These are phyloP conservation scores for Paramecium sexaurelia DNA, from an alignment of 73 alveolate genomes.

Conservation along the genomic window DNA sequence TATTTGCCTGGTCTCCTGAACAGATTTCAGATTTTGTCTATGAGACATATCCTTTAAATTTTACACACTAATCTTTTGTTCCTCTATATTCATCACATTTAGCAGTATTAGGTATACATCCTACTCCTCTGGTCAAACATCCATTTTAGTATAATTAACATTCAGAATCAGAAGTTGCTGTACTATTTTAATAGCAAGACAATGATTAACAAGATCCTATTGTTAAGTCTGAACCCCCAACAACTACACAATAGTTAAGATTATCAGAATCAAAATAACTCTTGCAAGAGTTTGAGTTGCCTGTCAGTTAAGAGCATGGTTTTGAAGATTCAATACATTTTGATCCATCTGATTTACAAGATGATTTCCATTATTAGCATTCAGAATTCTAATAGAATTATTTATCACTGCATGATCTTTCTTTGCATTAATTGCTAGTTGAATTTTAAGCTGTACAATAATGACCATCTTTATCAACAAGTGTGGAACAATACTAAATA, in stretches of 20 bases:
- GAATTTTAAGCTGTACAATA: neutral
- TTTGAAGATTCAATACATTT: neutral
- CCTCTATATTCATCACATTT: conserved; percentile 25
- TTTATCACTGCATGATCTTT: neutral
- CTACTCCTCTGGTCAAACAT: conserved; percentile 35
- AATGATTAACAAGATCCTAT: neutral
- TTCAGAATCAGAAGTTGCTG: neutral
- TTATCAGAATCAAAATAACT: neutral
- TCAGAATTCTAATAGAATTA: neutral
- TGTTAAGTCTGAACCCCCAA: neutral
- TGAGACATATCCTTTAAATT: neutral
- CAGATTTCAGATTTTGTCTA: neutral
- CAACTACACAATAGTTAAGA: neutral
- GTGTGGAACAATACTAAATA: neutral
- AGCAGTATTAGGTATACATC: conserved; percentile 23
- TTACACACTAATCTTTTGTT: neutral
- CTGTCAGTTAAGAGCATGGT: neutral
- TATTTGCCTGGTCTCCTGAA: neutral
- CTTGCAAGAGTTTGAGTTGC: neutral
- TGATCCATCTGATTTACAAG: conserved; percentile 20
- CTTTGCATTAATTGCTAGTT: neutral
- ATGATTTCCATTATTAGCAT: neutral
- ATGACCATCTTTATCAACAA: neutral
- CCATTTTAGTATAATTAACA: neutral
- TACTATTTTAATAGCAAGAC: neutral